phyloP scores from a whole-genome alignment of 1,284 basidiomycete genomes.

The Cystodermella granulosa region DNA sequence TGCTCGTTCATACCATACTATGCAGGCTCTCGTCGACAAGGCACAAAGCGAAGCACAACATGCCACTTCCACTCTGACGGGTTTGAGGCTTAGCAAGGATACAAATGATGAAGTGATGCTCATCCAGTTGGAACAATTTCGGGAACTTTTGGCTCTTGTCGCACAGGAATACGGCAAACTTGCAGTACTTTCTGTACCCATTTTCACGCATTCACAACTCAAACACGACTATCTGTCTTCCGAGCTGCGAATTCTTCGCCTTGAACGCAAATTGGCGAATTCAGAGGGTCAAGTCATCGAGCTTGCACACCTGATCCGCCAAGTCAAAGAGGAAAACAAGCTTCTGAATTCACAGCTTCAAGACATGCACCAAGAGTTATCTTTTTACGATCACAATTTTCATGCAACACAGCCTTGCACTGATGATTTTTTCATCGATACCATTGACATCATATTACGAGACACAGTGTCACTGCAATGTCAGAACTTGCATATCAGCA shows the following conservation, averaged over 20 bases:
- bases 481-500: too few relatives aligned
- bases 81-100: slow-evolving; percentile 22
- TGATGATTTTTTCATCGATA: too few relatives aligned
- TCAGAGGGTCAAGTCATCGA: slow-evolving; percentile 63
- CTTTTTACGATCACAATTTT: neutral
- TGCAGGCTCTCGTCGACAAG: slow-evolving; percentile 38
- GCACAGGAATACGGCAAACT: slow-evolving; percentile 59
- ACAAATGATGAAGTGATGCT: slow-evolving; percentile 46
- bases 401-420: too few relatives aligned
- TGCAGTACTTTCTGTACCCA: slow-evolving; percentile 47
- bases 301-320: slow-evolving; percentile 57
- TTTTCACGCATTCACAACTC: slow-evolving; percentile 38
- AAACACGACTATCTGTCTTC: slow-evolving; percentile 42
- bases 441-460: too few relatives aligned
- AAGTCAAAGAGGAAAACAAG: slow-evolving; percentile 49
- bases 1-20: slow-evolving; percentile 21
- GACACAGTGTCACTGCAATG: too few relatives aligned
- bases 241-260: slow-evolving; percentile 46
- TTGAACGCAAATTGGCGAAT: slow-evolving; percentile 65
- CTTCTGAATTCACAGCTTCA: slow-evolving; percentile 43
- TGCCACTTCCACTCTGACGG: slow-evolving; percentile 24
- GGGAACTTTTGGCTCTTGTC: slow-evolving; percentile 42
- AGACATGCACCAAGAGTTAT: slow-evolving; percentile 28
- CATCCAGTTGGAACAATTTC: slow-evolving; percentile 48
- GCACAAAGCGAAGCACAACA: slow-evolving; percentile 35